Evolutionary conservation across 139 green algal species (phyloP).

Genomic region (Nannochloris sp.): DNA sequence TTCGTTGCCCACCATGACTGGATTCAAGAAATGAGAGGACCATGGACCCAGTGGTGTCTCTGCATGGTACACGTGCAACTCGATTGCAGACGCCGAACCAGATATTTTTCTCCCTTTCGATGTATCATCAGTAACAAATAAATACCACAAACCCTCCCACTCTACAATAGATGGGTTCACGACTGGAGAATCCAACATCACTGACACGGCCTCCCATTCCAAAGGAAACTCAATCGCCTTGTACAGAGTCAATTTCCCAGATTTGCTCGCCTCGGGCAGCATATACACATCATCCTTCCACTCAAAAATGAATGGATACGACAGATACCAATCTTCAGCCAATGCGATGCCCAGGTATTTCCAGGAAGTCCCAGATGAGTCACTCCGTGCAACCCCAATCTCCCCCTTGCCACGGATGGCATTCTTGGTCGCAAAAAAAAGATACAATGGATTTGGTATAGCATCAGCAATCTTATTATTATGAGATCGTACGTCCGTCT

Average conservation of each 20-base stretch:
- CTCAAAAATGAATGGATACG: slow-evolving; percentile 36
- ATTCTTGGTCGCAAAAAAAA: slow-evolving; percentile 39
- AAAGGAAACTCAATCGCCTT: slow-evolving; percentile 18
- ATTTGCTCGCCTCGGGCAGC: slow-evolving; percentile 29
- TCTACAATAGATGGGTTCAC: slow-evolving; percentile 25
- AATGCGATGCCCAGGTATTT: slow-evolving; percentile 29
- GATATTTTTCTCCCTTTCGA: background rate
- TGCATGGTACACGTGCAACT: slow-evolving; percentile 7
- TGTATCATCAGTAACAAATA: slow-evolving; percentile 28
- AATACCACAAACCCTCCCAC: slow-evolving; percentile 21
- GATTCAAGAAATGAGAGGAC: slow-evolving; percentile 20
- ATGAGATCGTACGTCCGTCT: background rate
- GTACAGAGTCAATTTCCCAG: slow-evolving; percentile 28
- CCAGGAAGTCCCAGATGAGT: slow-evolving; percentile 26
- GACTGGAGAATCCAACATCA: slow-evolving; percentile 18
- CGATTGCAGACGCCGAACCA: background rate
- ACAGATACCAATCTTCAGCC: slow-evolving; percentile 36
- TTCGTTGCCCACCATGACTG: slow-evolving; percentile 10
- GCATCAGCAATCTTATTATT: too few relatives aligned
- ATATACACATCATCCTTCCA: slow-evolving; percentile 33
- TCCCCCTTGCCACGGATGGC: slow-evolving; percentile 15
- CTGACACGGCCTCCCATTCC: slow-evolving; percentile 14
- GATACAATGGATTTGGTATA: slow-evolving; percentile 7
- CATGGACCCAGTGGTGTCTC: slow-evolving; percentile 22
- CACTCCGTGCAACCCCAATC: slow-evolving; percentile 28